Evolutionary conservation across 2,329 filamentous ascomycete species (phyloP).

Genomic region (Graphium sp.): DNA sequence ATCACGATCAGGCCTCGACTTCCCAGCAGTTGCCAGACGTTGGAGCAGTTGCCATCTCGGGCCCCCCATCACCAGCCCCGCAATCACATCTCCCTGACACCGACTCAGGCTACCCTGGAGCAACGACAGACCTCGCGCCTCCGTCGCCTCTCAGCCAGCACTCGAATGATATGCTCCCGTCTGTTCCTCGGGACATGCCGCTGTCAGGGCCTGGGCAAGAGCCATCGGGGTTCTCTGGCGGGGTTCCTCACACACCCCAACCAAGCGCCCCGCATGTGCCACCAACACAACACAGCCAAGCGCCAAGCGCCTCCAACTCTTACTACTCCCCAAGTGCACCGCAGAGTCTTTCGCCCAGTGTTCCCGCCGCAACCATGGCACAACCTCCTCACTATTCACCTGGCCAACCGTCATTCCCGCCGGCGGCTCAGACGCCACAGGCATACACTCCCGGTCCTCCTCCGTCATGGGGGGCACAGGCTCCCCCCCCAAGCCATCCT

Average conservation of each 20-base stretch:
- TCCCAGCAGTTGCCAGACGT: conserved; percentile 9
- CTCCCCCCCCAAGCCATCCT: neutral
- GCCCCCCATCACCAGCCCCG: conserved; percentile 7
- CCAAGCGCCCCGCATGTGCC: conserved; percentile 9
- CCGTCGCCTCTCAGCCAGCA: conserved; percentile 17
- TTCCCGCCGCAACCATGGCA: neutral
- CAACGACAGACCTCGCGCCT: conserved; percentile 6
- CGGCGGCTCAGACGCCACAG: neutral
- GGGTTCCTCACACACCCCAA: conserved; percentile 4
- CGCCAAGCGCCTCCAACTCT: neutral
- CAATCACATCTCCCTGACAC: conserved; percentile 1
- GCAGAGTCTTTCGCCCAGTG: conserved; percentile 1
- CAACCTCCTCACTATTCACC: conserved; percentile 1
- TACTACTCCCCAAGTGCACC: neutral
- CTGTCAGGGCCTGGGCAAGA: conserved; percentile 2
- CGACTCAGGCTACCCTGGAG: conserved; percentile 2
- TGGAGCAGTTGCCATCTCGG: conserved; percentile 10
- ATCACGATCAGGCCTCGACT: conserved; percentile 7
- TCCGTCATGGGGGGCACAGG: neutral
- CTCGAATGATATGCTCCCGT: too few relatives aligned
- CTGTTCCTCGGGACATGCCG: conserved; percentile 3
- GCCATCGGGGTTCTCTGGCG: conserved; percentile 4
- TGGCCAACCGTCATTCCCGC: conserved; percentile 3
- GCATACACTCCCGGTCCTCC: neutral
- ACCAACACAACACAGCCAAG: conserved; percentile 5